phyloP scores from a whole-genome alignment of 495 filamentous ascomycete species.

The Daldinia loculata region DNA sequence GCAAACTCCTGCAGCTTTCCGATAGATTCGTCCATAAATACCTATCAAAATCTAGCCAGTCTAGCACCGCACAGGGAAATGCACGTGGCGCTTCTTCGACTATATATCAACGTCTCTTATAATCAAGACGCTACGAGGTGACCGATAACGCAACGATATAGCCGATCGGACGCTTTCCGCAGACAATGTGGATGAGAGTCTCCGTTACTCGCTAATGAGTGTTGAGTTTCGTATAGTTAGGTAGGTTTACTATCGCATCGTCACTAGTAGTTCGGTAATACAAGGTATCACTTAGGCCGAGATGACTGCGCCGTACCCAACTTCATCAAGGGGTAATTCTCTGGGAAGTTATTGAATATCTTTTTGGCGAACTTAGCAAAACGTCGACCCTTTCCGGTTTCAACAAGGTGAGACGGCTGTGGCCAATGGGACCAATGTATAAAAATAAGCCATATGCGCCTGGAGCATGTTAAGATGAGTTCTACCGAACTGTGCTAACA shows the following conservation, averaged over 20 bases:
- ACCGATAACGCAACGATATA: conserved; percentile 27
- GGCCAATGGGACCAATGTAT: conserved; percentile 2
- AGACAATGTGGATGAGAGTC: conserved; percentile 14
- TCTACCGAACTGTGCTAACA: background rate
- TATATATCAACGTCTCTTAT: conserved; percentile 36
- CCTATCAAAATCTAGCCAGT: conserved; percentile 25
- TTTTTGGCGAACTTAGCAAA: background rate
- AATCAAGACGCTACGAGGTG: conserved; percentile 21
- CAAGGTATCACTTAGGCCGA: background rate
- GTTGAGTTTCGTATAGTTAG: background rate
- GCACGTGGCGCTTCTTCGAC: conserved; percentile 31
- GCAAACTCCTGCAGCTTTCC: conserved; percentile 39
- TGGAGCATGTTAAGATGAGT: background rate
- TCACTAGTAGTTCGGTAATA: conserved; percentile 15
- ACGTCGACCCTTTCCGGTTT: background rate
- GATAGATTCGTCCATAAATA: conserved; percentile 29
- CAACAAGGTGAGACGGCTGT: background rate
- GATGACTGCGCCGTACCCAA: background rate
- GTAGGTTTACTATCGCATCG: conserved; percentile 10
- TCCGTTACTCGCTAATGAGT: background rate
- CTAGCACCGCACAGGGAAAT: conserved; percentile 29
- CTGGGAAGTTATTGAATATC: background rate
- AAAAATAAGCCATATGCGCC: conserved; percentile 14
- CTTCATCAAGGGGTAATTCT: background rate
- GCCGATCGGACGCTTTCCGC: conserved; percentile 31